A percentile compares a stretch with the other conserved stretches of the same genome.
Conservation (phyloP, 1,284 basidiomycete species). For the Cryptococcus wingfieldii region DNA sequence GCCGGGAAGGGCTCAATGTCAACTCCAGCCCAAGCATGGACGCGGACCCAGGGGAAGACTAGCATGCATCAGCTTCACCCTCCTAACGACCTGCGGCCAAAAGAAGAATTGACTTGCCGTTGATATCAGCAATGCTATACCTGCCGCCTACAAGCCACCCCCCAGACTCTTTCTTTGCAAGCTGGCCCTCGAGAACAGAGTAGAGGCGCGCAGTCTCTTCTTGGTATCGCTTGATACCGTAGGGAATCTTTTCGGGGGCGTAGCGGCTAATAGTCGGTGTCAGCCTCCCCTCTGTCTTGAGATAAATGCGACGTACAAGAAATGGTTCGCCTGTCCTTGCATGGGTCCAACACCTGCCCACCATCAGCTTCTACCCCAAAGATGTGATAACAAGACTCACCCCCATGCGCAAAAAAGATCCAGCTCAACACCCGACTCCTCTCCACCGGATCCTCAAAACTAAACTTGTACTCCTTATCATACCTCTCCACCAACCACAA, state of each 20-base stretch:
- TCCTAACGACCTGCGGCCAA: too few relatives aligned
- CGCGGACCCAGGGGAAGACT: slow-evolving; percentile 54
- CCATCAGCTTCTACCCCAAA: background rate
- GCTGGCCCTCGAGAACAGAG: slow-evolving; percentile 66
- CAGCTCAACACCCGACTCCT: slow-evolving; percentile 64
- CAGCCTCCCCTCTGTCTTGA: background rate
- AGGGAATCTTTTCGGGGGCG: slow-evolving; percentile 48
- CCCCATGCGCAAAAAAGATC: slow-evolving; percentile 65
- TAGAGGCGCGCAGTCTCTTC: slow-evolving; percentile 75
- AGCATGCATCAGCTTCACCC: background rate
- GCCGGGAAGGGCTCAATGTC: slow-evolving; percentile 58
- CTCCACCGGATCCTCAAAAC: slow-evolving; percentile 53
- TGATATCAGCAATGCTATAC: slow-evolving; percentile 58
- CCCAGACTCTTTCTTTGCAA: slow-evolving; percentile 44
- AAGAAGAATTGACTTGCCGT: slow-evolving; percentile 24
- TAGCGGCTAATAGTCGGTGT: slow-evolving; percentile 28
- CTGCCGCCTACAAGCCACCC: slow-evolving; percentile 64
- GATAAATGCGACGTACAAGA: slow-evolving; percentile 29
- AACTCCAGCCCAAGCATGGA: slow-evolving; percentile 53
- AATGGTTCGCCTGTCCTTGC: slow-evolving; percentile 58
- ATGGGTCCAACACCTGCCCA: slow-evolving; percentile 37
- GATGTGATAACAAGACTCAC: slow-evolving; percentile 8
- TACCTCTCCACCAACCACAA: slow-evolving; percentile 63
- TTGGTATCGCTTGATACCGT: slow-evolving; percentile 59
- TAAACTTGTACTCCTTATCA: slow-evolving; percentile 55